Base-by-base conservation (phyloP, 306 rosid genomes). In the Purshia tridentata region DNA sequence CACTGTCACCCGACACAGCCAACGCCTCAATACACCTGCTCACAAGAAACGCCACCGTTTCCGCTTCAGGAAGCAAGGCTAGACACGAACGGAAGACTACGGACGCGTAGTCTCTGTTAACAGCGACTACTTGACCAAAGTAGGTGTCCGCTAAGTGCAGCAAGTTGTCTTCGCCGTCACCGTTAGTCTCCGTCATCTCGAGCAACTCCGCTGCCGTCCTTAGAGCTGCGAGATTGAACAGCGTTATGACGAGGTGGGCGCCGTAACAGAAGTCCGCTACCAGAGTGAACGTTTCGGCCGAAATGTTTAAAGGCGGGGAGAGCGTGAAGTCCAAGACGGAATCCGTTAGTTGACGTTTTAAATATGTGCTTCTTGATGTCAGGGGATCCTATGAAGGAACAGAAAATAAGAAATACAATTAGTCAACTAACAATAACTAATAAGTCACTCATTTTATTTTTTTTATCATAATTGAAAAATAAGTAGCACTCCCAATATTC, bases 261-360 rank as follows among this genome's bases (percentile, higher is more conserved):
- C 89, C 81, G 77, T 93, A 93, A 82, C 97, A 93, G 85, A 86
- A 93, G 16, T 82, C 93, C 5, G 91, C 90, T 1, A 93, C 79
- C 0, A 75, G 57, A 23, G 86, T 53, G 71, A 93, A 93, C 19
- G 87, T 82, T 18, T 83, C 92, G 52, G 91, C 73, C 76, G 93
- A 84, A 80, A 93, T 82, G 77, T 91, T 89, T 59, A 93, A 67
- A 76, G 97, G 93, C 12, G 35, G 35, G 2, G 35, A 29, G 35
- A 93, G 81, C 1, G 84, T 85, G 60, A 93, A 73, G 41, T 87
- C 86, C 18, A 81, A 66, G 13, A 81, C 79, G 10, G 59, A 44
- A 20, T 56, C 75, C 73, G 82, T 77, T 55, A 93, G 81, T 40
- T 82, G 89, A 51, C 87, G 93, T 76, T 84, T 89, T 47, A 93